Base-by-base conservation (phyloP, 768 basidiomycete genomes). In the Phanerochaete carnosa region DNA sequence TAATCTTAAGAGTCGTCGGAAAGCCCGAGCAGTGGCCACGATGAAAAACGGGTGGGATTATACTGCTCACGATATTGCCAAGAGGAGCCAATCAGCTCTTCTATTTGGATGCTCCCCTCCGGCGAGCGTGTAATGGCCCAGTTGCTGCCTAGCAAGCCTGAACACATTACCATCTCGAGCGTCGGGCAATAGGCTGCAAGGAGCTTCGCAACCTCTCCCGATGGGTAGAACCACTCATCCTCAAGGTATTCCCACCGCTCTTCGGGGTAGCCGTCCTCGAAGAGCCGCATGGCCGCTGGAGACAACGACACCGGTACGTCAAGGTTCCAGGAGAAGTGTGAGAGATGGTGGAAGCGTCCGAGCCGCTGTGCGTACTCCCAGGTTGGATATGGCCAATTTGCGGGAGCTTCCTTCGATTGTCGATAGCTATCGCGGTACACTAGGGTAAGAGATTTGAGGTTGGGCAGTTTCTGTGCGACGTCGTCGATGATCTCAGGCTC, bases 301-400 rank as follows among this genome's bases (percentile, higher is more conserved):
- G 23, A 5, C 43, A 26, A 2, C 22, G 33, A 28, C 5, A 49
- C n/a, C 29, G 26, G 4, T 5, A 51, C 25, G 22, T 43, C 29
- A 49, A 59, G 45, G 28, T 59, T 59, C 58, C 58, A 59, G 13
- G 19, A 47, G 32, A 59, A 59, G 35, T 59, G 47, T 19, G 32
- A 9, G 15, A 59, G 37, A n/a, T 26, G 32, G n/a, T 30, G 46
- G 30, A 59, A 59, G 16, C 37, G 32, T 4, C 28, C 47, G 8
- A 59, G 37, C 19, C 49, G 58, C 9, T 19, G 47, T 50, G 58
- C 58, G 49, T 59, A 59, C 25, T 59, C 58, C 46, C 58, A 50
- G 4, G 58, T 23, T 3, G 58, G n/a, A 4, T 23, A 33, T 11
- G 58, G 58, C 58, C 58, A 59, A 9, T 16, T 8, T 13, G n/a